Percentiles rank a stretch among this genome's conserved stretches.
These are phyloP conservation scores for Boletus insuetus DNA, from an alignment of 768 basidiomycete genomes.

Conservation along the genomic window DNA sequence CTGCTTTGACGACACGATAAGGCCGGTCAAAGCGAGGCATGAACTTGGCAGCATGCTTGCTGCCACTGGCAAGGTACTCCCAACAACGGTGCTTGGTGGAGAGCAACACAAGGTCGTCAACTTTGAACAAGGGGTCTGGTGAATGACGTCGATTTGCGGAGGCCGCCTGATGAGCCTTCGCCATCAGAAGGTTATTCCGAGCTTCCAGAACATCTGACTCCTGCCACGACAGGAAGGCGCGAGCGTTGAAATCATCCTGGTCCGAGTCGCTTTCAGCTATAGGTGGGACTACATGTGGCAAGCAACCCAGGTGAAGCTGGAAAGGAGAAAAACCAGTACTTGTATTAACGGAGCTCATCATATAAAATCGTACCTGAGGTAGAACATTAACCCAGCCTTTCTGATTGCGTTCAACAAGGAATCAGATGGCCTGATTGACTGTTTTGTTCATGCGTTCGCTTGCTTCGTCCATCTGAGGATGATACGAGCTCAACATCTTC, in stretches of 20 bases:
- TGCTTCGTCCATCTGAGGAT: too few relatives aligned
- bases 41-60: background rate
- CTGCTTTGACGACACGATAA: background rate
- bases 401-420: too few relatives aligned
- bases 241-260: background rate
- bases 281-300: too few relatives aligned
- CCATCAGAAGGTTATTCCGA: background rate
- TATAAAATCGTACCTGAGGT: too few relatives aligned
- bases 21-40: background rate
- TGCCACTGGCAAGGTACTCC: background rate
- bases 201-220: background rate
- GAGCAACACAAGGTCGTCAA: background rate
- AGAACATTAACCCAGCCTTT: too few relatives aligned
- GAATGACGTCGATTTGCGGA: background rate
- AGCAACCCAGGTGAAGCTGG: too few relatives aligned
- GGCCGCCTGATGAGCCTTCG: background rate
- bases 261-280: too few relatives aligned
- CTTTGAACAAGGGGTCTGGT: background rate
- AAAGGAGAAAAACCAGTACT: too few relatives aligned
- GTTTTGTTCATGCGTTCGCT: too few relatives aligned
- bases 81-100: background rate
- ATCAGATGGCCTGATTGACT: too few relatives aligned
- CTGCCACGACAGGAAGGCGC: background rate
- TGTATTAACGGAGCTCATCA: too few relatives aligned
- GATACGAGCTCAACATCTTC: too few relatives aligned